Evolutionary conservation across 768 basidiomycete species (phyloP).

Genomic region (Termitomyces sp.): DNA sequence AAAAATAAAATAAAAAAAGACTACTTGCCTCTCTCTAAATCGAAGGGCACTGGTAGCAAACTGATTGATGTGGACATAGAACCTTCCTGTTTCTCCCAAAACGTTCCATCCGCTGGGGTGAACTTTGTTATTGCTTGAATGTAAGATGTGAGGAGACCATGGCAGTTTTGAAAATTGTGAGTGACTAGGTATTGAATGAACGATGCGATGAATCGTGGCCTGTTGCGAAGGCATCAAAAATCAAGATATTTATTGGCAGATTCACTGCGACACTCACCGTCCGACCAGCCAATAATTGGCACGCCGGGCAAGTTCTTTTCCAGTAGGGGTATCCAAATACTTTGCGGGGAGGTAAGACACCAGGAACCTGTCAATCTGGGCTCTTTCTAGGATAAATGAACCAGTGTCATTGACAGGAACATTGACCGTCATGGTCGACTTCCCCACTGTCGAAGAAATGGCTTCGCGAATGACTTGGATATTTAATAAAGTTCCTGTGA

Average conservation of each 20-base stretch:
- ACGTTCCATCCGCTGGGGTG: no score
- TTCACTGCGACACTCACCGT: neutral
- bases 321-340: neutral
- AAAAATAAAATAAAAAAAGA: no score
- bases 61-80: no score
- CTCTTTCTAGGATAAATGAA: neutral
- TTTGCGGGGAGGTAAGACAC: neutral
- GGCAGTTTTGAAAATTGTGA: neutral
- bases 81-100: no score
- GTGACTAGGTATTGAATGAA: neutral
- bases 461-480: neutral
- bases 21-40: no score
- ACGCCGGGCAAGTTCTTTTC: neutral
- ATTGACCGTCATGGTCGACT: neutral
- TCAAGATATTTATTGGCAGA: no score
- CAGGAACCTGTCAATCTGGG: neutral
- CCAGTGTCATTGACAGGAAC: neutral
- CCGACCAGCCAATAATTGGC: constrained; percentile 1
- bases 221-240: no score
- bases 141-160: no score
- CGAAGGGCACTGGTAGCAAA: no score
- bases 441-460: neutral
- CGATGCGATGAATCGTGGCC: no score
- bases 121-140: no score
- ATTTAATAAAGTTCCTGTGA: neutral